phyloP scores from a whole-genome alignment of 2,329 filamentous ascomycete species.

The Fusarium sp. region DNA sequence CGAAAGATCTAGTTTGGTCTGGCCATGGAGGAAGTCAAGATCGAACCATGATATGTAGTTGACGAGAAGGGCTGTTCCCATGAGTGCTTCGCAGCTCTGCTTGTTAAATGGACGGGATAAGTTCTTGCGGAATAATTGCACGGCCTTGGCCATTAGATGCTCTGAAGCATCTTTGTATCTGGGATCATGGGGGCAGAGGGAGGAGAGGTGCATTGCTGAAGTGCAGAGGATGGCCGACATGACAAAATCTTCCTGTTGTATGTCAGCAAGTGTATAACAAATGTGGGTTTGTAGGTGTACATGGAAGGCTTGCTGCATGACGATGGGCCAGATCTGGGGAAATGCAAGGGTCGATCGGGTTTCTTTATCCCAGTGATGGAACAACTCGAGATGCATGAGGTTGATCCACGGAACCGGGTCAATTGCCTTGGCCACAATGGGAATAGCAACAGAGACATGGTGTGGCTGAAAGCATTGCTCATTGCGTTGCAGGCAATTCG shows the following conservation, averaged over 20 bases:
- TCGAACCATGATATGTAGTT: neutral
- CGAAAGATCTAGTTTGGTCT: neutral
- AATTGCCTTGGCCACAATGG: neutral
- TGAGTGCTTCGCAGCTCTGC: neutral
- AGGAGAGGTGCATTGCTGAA: neutral
- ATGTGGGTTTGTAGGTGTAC: neutral
- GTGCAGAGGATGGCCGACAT: neutral
- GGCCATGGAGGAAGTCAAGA: neutral
- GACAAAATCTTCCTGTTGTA: neutral
- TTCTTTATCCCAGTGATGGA: neutral
- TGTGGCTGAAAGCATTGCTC: neutral
- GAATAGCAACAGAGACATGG: neutral
- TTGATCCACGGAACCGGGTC: neutral
- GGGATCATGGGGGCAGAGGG: rapidly evolving
- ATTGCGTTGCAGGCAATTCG: neutral
- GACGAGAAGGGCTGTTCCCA: neutral
- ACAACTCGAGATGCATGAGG: neutral
- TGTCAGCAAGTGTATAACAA: rapidly evolving
- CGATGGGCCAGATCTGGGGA: neutral
- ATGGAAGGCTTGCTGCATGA: neutral
- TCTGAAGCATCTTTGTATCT: neutral
- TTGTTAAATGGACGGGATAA: neutral
- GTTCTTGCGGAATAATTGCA: neutral
- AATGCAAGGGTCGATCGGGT: neutral
- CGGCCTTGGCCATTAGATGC: neutral